Conservation (phyloP, 257 asterid genomes). For the Verbascum thapsus region DNA sequence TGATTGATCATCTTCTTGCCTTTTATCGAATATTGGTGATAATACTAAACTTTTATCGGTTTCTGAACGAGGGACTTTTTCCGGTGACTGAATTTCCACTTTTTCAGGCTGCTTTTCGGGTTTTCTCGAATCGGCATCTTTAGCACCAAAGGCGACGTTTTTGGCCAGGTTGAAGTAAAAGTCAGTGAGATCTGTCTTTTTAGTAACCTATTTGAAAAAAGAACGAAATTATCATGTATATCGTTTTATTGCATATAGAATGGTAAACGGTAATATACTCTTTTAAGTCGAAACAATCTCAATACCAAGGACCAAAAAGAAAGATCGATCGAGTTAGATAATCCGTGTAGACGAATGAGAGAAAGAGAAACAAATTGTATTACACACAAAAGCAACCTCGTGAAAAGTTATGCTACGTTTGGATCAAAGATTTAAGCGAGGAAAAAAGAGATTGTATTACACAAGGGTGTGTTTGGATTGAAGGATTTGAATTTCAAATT, state of each 20-base stretch:
- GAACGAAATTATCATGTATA: conserved; percentile 9
- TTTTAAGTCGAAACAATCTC: neutral
- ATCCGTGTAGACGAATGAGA: too few relatives aligned
- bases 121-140: conserved; percentile 48
- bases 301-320: too few relatives aligned
- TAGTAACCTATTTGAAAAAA: conserved; percentile 63
- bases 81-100: conserved; percentile 35
- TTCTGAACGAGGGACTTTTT: conserved; percentile 37
- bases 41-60: conserved; percentile 32
- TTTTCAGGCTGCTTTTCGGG: conserved; percentile 45
- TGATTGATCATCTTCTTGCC: conserved; percentile 30
- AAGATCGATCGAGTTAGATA: too few relatives aligned
- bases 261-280: neutral
- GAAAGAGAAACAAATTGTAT: too few relatives aligned
- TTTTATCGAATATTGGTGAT: conserved; percentile 38
- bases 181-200: conserved; percentile 75
- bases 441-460: too few relatives aligned
- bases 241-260: neutral
- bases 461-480: too few relatives aligned
- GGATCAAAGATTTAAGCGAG: too few relatives aligned
- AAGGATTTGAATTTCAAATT: too few relatives aligned
- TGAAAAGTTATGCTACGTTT: too few relatives aligned
- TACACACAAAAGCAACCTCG: too few relatives aligned
- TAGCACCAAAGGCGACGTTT: conserved; percentile 81
- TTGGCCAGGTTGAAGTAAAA: conserved; percentile 77